phyloP scores from a whole-genome alignment of 768 basidiomycete genomes.

The Russula olivacea region DNA sequence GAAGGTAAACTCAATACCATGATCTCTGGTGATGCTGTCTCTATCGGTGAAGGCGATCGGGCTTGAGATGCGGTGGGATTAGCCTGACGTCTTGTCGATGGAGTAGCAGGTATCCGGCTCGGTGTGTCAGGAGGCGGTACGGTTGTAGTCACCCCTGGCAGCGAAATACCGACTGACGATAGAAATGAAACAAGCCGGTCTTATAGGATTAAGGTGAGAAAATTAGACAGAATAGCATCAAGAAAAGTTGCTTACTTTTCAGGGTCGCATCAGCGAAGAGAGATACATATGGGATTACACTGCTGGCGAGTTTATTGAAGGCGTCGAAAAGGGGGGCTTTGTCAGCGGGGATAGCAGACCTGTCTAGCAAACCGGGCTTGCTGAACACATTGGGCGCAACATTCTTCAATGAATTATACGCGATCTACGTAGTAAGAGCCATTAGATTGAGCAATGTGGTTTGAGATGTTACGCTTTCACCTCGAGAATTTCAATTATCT shows the following conservation, averaged over 20 bases:
- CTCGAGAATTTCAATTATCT: slow-evolving; percentile 19
- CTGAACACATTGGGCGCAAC: slow-evolving; percentile 11
- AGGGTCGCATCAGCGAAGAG: background rate
- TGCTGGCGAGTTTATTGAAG: slow-evolving; percentile 12
- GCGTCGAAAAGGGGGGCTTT: slow-evolving; percentile 13
- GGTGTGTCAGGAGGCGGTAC: background rate
- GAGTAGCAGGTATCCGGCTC: background rate
- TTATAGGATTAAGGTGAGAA: slow-evolving; percentile 8
- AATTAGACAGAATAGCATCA: background rate
- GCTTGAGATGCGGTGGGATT: background rate
- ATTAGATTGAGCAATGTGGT: background rate
- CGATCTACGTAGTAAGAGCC: background rate
- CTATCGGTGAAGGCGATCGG: background rate
- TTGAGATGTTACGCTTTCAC: slow-evolving; percentile 1
- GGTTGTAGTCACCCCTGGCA: background rate
- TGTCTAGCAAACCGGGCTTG: slow-evolving; percentile 4
- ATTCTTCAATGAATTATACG: slow-evolving; percentile 12
- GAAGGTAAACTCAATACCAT: background rate
- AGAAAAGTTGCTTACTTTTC: slow-evolving; percentile 8
- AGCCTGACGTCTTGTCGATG: background rate
- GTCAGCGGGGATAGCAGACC: slow-evolving; percentile 1
- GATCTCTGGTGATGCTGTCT: background rate
- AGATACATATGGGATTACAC: background rate
- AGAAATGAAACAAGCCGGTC: slow-evolving; percentile 13
- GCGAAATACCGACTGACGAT: slow-evolving; percentile 3